Evolutionary conservation across 73 alveolate genomes (phyloP).

Genomic region (Urostyla sp.): DNA sequence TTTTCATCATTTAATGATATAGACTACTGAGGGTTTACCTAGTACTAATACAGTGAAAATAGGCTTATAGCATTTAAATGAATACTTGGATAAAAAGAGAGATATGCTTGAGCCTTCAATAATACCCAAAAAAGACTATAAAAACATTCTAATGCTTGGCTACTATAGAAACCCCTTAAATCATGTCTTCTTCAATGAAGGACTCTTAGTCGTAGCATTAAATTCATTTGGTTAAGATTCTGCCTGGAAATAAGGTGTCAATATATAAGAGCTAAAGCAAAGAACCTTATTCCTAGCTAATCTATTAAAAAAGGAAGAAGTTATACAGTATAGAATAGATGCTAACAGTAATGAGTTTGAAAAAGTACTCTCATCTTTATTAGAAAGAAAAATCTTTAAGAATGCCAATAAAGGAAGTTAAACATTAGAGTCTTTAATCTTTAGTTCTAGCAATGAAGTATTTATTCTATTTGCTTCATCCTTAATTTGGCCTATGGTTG

Average conservation of each 20-base stretch:
- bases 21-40: slow-evolving; percentile 57
- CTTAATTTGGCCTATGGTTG: slow-evolving; percentile 90
- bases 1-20: too few species aligned
- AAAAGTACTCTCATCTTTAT: slow-evolving; percentile 59
- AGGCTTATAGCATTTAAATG: slow-evolving; percentile 62
- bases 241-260: slow-evolving; percentile 85
- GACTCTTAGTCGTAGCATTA: slow-evolving; percentile 73
- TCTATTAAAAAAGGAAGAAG: slow-evolving; percentile 82
- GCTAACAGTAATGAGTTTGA: slow-evolving; percentile 42
- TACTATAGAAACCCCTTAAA: slow-evolving; percentile 82
- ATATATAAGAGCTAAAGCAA: slow-evolving; percentile 68
- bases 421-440: slow-evolving; percentile 2
- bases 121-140: slow-evolving; percentile 81
- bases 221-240: slow-evolving; percentile 76
- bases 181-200: slow-evolving; percentile 79
- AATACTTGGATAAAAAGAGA: slow-evolving; percentile 65
- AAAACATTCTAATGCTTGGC: slow-evolving; percentile 82
- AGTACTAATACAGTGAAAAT: slow-evolving; percentile 44
- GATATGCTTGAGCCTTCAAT: slow-evolving; percentile 84
- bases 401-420: background rate
- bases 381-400: slow-evolving; percentile 30
- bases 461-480: slow-evolving; percentile 72
- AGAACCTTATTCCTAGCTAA: slow-evolving; percentile 70
- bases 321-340: slow-evolving; percentile 58
- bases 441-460: slow-evolving; percentile 61